phyloP scores from a whole-genome alignment of 331 rosid genomes.

The Cydonia oblonga region DNA sequence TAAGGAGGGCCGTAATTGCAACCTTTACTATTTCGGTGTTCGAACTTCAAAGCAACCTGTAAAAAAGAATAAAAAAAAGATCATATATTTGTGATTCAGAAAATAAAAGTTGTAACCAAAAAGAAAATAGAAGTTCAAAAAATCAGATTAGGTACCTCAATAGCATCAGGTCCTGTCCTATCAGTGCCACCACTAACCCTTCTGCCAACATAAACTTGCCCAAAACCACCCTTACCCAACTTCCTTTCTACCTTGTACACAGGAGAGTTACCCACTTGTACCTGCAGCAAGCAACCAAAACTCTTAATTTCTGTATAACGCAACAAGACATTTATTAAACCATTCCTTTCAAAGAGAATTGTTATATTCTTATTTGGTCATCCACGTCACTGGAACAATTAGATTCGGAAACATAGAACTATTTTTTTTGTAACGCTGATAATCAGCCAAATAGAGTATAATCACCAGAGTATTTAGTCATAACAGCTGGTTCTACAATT shows the following conservation, averaged over 20 bases:
- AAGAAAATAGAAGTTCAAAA: background rate
- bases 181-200: constrained; percentile 76
- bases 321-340: background rate
- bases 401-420: background rate
- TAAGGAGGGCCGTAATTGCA: constrained; percentile 95
- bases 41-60: constrained; percentile 88
- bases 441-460: background rate
- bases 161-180: constrained; percentile 71
- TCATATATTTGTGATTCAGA: constrained; percentile 3
- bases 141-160: constrained; percentile 52
- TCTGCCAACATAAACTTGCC: constrained; percentile 92
- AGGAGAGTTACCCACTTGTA: constrained; percentile 90
- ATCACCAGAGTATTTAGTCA: background rate
- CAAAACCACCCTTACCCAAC: constrained; percentile 93
- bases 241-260: constrained; percentile 75
- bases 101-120: background rate
- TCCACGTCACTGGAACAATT: background rate
- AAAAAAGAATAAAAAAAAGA: constrained; percentile 16
- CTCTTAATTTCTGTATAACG: background rate
- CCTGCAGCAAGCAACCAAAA: constrained; percentile 34
- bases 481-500: background rate
- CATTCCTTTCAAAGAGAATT: background rate
- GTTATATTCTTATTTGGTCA: background rate
- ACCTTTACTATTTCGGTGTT: constrained; percentile 91
- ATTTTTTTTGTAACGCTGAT: background rate